A percentile compares a stretch with the other conserved stretches of the same genome.
phyloP scores from a whole-genome alignment of 495 filamentous ascomycete species.

The Podospora appendiculata region DNA sequence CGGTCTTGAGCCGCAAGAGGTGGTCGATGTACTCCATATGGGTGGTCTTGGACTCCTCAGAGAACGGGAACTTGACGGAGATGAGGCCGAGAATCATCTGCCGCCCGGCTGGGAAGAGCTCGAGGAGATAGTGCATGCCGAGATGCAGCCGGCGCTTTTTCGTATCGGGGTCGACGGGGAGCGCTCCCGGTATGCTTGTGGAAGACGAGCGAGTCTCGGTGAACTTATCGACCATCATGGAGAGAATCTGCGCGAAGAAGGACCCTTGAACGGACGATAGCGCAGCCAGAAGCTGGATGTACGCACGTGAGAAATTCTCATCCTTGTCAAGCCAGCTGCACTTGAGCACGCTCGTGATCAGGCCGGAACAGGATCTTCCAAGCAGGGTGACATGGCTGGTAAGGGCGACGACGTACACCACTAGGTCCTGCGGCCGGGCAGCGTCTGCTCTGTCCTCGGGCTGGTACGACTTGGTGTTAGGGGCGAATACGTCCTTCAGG shows the following conservation, averaged over 20 bases:
- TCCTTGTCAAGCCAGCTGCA: slow-evolving; percentile 82
- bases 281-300: slow-evolving; percentile 70
- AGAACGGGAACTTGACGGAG: slow-evolving; percentile 60
- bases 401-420: slow-evolving; percentile 69
- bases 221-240: slow-evolving; percentile 75
- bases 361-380: slow-evolving; percentile 59
- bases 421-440: slow-evolving; percentile 43
- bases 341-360: slow-evolving; percentile 65
- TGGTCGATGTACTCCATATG: slow-evolving; percentile 76
- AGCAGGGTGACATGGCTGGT: slow-evolving; percentile 65
- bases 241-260: slow-evolving; percentile 47
- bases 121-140: slow-evolving; percentile 65
- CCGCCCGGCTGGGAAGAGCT: slow-evolving; percentile 66
- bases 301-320: slow-evolving; percentile 69
- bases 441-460: slow-evolving; percentile 24
- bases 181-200: slow-evolving; percentile 51
- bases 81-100: slow-evolving; percentile 59
- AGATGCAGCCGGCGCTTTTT: slow-evolving; percentile 65
- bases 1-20: slow-evolving; percentile 62
- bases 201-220: slow-evolving; percentile 35
- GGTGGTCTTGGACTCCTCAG: slow-evolving; percentile 60
- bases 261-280: slow-evolving; percentile 71
- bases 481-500: slow-evolving; percentile 60
- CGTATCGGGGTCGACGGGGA: slow-evolving; percentile 47
- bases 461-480: slow-evolving; percentile 28